phyloP scores from a whole-genome alignment of 106 monocot genomes.

The Alisma plantagoaquatica region DNA sequence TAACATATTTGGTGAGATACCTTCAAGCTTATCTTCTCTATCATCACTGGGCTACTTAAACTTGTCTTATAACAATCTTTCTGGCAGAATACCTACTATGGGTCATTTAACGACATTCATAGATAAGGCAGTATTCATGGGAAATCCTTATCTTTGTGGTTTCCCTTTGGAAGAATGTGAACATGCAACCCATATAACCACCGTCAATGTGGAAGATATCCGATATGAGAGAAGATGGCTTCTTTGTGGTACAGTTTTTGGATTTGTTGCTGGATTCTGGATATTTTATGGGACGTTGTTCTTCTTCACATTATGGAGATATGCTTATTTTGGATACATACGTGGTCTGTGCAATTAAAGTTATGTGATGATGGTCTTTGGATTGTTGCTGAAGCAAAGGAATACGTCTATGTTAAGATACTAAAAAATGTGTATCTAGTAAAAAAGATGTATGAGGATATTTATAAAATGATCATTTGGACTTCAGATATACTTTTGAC shows the following conservation, averaged over 20 bases:
- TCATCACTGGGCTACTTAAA: constrained; percentile 8
- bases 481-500: too few species aligned
- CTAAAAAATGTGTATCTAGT: too few species aligned
- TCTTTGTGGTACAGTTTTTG: not conserved
- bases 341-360: not conserved
- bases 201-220: not conserved
- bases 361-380: too few species aligned
- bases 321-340: not conserved
- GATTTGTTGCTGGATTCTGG: constrained; percentile 6
- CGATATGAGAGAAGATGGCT: not conserved
- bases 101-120: not conserved
- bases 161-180: not conserved
- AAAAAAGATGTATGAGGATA: too few species aligned
- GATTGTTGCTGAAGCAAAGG: too few species aligned
- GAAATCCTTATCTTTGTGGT: constrained; percentile 25
- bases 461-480: too few species aligned
- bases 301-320: constrained; percentile 1
- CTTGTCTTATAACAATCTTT: constrained; percentile 24
- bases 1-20: constrained; percentile 17
- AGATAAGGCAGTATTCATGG: constrained; percentile 7
- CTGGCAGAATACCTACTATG: constrained; percentile 15
- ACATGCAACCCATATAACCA: too few species aligned
- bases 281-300: not conserved
- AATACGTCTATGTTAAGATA: too few species aligned
- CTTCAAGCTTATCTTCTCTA: constrained; percentile 8